phyloP scores from a whole-genome alignment of 2,329 filamentous ascomycete species.

The Aureobasidium sp. region DNA sequence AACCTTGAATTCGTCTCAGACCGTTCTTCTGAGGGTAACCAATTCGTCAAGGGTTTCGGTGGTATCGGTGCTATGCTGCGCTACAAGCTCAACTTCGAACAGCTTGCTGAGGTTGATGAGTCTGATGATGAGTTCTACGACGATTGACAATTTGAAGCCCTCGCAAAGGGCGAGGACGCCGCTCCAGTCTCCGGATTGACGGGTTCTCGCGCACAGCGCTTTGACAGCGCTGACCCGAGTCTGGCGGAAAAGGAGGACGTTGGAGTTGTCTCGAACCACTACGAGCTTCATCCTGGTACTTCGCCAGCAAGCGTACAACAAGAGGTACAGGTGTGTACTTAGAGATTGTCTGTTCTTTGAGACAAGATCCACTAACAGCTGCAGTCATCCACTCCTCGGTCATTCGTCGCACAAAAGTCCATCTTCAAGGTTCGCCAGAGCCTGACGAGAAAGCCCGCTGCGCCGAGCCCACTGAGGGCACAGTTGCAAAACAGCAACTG shows the following conservation, averaged over 20 bases:
- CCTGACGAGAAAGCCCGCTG: conserved; percentile 16
- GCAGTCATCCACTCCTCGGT: conserved; percentile 15
- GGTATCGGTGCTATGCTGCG: conserved; percentile 94
- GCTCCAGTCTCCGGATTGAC: conserved; percentile 54
- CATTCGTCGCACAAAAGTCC: conserved; percentile 12
- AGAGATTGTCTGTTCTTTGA: not conserved
- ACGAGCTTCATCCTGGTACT: conserved; percentile 13
- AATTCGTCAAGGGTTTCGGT: conserved; percentile 99
- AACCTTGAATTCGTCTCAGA: conserved; percentile 96
- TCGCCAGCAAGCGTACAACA: conserved; percentile 14
- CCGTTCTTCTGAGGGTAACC: conserved; percentile 94
- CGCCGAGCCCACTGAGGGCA: conserved; percentile 16
- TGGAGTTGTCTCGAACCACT: conserved; percentile 8
- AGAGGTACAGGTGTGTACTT: conserved; percentile 12
- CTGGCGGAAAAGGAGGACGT: conserved; percentile 15
- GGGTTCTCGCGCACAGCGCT: conserved; percentile 43
- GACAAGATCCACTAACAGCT: not conserved
- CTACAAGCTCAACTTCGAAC: conserved; percentile 99
- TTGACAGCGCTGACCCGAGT: conserved; percentile 15
- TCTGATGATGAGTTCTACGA: conserved; percentile 74
- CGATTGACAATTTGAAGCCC: conserved; percentile 47
- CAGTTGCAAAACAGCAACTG: conserved; percentile 13
- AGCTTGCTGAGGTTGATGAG: conserved; percentile 84
- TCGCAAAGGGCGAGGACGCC: conserved; percentile 81
- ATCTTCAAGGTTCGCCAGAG: conserved; percentile 8